Evolutionary conservation across 805 yeast genomes (phyloP).

Genomic region (Spathaspora arborariae): DNA sequence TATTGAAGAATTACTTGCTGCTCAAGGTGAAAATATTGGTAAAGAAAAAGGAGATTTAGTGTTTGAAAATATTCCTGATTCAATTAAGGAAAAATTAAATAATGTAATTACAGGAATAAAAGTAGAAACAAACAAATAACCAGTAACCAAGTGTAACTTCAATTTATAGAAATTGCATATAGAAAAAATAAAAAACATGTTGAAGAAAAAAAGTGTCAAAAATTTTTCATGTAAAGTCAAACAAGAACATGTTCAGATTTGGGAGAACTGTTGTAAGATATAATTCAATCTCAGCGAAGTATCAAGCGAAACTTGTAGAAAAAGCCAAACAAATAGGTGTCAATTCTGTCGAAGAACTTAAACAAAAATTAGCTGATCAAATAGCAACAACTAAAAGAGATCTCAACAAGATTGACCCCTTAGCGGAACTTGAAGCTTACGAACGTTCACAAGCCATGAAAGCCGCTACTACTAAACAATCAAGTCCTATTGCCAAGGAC

Average conservation of each 20-base stretch:
- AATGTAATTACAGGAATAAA: conserved; percentile 2
- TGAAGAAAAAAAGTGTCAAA: neutral
- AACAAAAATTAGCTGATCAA: conserved; percentile 57
- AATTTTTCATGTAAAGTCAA: neutral
- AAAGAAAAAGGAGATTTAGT: conserved; percentile 58
- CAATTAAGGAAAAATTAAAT: conserved; percentile 45
- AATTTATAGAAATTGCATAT: neutral
- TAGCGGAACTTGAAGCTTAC: conserved; percentile 59
- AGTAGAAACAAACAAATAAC: neutral
- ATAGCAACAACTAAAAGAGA: conserved; percentile 54
- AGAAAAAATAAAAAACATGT: too few relatives aligned
- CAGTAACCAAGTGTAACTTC: neutral
- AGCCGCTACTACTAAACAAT: conserved; percentile 24
- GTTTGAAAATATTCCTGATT: conserved; percentile 64
- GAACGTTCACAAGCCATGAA: conserved; percentile 37
- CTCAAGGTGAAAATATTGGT: conserved; percentile 73
- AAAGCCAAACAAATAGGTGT: conserved; percentile 35
- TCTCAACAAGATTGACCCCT: conserved; percentile 63
- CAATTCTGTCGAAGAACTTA: conserved; percentile 52
- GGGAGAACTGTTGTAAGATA: conserved; percentile 1
- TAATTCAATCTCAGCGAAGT: conserved; percentile 12
- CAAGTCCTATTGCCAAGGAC: conserved; percentile 33
- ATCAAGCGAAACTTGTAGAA: conserved; percentile 29
- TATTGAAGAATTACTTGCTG: conserved; percentile 72
- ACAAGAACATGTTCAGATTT: neutral